These are phyloP conservation scores for Chytridiales sp. DNA, from an alignment of 371 early-diverging fungal species.

Conservation along the genomic window DNA sequence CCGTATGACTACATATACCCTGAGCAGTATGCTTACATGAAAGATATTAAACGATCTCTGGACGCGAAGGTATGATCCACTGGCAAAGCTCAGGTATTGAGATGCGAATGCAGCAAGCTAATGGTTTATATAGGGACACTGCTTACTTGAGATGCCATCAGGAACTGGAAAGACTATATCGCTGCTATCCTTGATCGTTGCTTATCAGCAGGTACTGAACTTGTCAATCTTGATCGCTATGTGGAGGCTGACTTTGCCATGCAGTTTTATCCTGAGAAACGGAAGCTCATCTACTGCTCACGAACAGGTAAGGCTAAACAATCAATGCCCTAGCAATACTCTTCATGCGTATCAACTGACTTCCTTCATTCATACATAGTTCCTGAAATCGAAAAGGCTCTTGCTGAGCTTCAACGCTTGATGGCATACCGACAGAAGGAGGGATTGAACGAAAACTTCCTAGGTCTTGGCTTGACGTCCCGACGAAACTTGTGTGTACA, in stretches of 20 bases:
- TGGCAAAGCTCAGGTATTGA: neutral
- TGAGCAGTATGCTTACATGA: conserved; percentile 99
- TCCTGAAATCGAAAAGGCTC: conserved; percentile 98
- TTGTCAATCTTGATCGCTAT: neutral
- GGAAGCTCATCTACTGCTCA: conserved; percentile 98
- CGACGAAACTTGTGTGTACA: conserved; percentile 97
- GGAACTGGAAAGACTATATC: conserved; percentile 99
- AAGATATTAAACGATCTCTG: conserved; percentile 88
- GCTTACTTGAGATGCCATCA: conserved; percentile 99
- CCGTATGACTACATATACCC: conserved; percentile 99
- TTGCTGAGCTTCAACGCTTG: conserved; percentile 93
- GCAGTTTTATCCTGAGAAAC: conserved; percentile 79
- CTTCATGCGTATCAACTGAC: conserved; percentile 33
- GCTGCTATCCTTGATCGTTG: conserved; percentile 93
- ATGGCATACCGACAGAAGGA: conserved; percentile 74
- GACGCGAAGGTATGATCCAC: conserved; percentile 73
- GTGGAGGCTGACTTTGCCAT: neutral
- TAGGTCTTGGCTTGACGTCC: conserved; percentile 94
- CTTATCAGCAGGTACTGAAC: conserved; percentile 82
- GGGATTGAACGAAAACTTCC: conserved; percentile 75
- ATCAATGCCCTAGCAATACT: neutral
- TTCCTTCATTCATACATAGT: too few relatives aligned
- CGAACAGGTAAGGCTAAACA: too few relatives aligned
- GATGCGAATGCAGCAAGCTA: neutral
- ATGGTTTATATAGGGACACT: conserved; percentile 70